Percentiles rank a stretch among this genome's conserved stretches.
These are phyloP conservation scores for Fusarium phyllophilum DNA, from an alignment of 2,329 filamentous ascomycete species.

Conservation along the genomic window DNA sequence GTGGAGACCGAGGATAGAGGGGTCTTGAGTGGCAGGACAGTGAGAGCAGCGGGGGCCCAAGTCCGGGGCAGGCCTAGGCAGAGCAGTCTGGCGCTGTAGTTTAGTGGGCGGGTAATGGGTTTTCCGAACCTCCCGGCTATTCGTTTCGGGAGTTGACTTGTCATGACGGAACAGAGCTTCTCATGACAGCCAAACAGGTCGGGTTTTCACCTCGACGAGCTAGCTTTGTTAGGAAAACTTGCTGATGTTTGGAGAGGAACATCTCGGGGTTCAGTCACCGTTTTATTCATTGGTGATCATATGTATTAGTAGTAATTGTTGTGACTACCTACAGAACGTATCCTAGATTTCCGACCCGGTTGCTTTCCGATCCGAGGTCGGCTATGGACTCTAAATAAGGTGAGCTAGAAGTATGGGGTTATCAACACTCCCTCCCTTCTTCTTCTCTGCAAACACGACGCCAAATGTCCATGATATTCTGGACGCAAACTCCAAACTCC, in stretches of 20 bases:
- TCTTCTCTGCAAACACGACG: background rate
- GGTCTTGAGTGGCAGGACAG: constrained; percentile 9
- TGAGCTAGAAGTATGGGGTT: background rate
- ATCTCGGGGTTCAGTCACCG: constrained; percentile 34
- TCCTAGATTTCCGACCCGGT: constrained; percentile 9
- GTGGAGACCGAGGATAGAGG: constrained; percentile 30
- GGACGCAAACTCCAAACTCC: constrained; percentile 17
- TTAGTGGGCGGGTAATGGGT: constrained; percentile 41
- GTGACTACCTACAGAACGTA: constrained; percentile 10
- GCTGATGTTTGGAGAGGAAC: background rate
- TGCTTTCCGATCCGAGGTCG: constrained; percentile 31
- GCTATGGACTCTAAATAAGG: constrained; percentile 4
- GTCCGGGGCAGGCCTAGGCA: constrained; percentile 24
- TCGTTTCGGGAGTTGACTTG: constrained; percentile 42
- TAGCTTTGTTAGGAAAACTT: constrained; percentile 10
- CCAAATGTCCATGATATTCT: constrained; percentile 18
- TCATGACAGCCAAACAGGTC: constrained; percentile 13
- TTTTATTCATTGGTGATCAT: constrained; percentile 14
- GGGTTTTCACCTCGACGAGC: background rate
- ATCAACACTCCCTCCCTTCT: background rate
- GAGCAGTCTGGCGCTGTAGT: constrained; percentile 6
- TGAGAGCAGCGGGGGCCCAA: constrained; percentile 36
- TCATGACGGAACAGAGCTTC: constrained; percentile 26
- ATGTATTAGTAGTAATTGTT: constrained; percentile 31
- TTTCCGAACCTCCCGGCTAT: constrained; percentile 42